A percentile compares a stretch with the other conserved stretches of the same genome.
Evolutionary conservation across 345 rosid genomes (phyloP).

Genomic region (Sisymbrium irio): DNA sequence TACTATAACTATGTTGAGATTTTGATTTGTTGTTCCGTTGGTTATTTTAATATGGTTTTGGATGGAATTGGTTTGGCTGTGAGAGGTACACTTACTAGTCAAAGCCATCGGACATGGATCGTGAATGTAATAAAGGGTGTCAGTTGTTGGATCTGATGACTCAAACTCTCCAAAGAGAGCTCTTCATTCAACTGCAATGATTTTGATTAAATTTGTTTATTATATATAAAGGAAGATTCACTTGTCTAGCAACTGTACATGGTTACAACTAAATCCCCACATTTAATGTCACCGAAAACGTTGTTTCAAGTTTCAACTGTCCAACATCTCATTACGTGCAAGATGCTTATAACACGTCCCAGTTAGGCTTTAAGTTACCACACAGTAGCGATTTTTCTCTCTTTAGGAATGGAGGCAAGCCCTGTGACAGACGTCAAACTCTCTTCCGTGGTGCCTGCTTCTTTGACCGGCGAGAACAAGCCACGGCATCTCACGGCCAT

Average conservation of each 20-base stretch:
- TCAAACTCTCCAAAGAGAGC: background rate
- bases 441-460: conserved; percentile 65
- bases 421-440: conserved; percentile 40
- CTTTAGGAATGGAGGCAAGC: conserved; percentile 17
- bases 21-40: background rate
- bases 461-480: conserved; percentile 41
- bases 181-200: background rate
- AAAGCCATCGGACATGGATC: background rate
- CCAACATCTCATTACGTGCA: background rate
- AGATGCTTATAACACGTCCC: conserved; percentile 13
- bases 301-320: conserved; percentile 13
- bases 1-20: background rate
- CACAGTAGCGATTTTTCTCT: background rate
- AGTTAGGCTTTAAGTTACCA: background rate
- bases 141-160: conserved; percentile 18
- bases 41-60: background rate
- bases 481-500: conserved; percentile 43
- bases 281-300: conserved; percentile 14
- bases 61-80: background rate
- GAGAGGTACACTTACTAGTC: background rate
- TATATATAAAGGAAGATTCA: background rate
- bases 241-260: background rate
- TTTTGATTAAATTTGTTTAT: background rate
- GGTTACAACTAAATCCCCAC: background rate
- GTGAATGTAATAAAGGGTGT: conserved; percentile 22